A percentile compares a stretch with the other conserved stretches of the same genome.
phyloP scores from a whole-genome alignment of 768 basidiomycete species.

The Calocera viscosa region DNA sequence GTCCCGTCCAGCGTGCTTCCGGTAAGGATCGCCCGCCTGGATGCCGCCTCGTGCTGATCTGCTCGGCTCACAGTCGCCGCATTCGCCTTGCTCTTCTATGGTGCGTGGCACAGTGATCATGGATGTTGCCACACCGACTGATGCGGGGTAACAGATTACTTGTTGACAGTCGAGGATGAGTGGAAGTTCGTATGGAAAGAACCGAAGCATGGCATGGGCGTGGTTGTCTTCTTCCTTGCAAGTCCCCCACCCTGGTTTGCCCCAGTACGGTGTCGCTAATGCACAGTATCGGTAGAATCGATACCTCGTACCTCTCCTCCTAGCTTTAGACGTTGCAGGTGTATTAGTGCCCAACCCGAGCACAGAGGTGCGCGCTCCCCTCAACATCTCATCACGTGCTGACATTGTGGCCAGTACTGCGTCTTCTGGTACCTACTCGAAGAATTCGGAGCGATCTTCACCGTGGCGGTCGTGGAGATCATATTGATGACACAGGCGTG shows the following conservation, averaged over 20 bases:
- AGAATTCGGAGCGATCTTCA: slow-evolving; percentile 2
- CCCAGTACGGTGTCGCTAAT: not conserved
- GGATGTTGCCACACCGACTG: not conserved
- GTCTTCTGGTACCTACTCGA: slow-evolving; percentile 3
- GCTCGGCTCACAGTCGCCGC: not conserved
- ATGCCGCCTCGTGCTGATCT: not conserved
- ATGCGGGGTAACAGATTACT: not conserved
- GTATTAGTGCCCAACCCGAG: not conserved
- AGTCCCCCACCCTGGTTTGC: not conserved
- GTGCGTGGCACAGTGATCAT: not conserved
- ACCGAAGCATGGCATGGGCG: not conserved
- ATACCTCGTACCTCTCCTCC: not conserved
- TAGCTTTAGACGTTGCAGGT: not conserved
- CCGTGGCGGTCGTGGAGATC: not conserved
- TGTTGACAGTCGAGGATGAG: not conserved
- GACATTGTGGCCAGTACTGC: not conserved
- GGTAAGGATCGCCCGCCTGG: not conserved
- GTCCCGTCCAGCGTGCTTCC: not conserved
- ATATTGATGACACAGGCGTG: slow-evolving; percentile 2
- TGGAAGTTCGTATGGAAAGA: not conserved
- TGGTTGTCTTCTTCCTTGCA: not conserved
- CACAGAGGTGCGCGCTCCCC: not conserved
- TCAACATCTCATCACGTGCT: not conserved
- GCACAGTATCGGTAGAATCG: not conserved
- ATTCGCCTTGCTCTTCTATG: not conserved